These are phyloP conservation scores for Plasmodium relictum DNA, from an alignment of 169 alveolate genomes.

Conservation along the genomic window DNA sequence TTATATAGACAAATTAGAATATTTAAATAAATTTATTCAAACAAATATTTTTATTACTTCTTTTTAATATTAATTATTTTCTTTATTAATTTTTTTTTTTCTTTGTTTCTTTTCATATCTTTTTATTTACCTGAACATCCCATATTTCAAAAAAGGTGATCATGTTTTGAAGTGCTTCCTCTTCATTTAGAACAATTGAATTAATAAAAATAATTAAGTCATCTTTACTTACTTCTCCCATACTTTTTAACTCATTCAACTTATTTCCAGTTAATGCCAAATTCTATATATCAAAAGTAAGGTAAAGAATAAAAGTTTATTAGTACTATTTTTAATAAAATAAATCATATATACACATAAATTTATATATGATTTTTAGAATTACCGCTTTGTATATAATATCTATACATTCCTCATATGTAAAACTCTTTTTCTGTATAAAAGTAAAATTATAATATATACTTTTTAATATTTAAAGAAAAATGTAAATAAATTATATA, in stretches of 20 bases:
- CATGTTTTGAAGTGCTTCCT: slow-evolving; percentile 73
- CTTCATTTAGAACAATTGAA: slow-evolving; percentile 42
- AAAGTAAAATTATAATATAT: not conserved
- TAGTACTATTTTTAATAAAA: not conserved
- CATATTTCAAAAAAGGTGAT: slow-evolving; percentile 69
- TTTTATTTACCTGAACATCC: slow-evolving; percentile 51
- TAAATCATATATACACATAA: not conserved
- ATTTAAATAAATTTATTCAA: not conserved
- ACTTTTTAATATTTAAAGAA: not conserved
- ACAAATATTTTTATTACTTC: not conserved
- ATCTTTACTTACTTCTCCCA: slow-evolving; percentile 19
- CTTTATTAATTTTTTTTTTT: not conserved
- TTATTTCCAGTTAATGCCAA: slow-evolving; percentile 50
- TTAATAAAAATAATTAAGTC: slow-evolving; percentile 44
- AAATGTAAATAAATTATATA: not conserved
- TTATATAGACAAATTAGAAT: too few species aligned
- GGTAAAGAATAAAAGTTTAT: not conserved
- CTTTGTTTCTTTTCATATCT: not conserved
- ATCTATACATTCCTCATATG: slow-evolving; percentile 47
- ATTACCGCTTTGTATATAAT: slow-evolving; percentile 72
- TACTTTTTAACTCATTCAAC: slow-evolving; percentile 26
- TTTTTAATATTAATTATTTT: not conserved
- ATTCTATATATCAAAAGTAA: slow-evolving; percentile 17
- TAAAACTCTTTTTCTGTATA: slow-evolving; percentile 20
- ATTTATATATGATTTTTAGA: not conserved